These are phyloP conservation scores for Tetrapisispora fleetii DNA, from an alignment of 805 yeast genomes.

Conservation along the genomic window DNA sequence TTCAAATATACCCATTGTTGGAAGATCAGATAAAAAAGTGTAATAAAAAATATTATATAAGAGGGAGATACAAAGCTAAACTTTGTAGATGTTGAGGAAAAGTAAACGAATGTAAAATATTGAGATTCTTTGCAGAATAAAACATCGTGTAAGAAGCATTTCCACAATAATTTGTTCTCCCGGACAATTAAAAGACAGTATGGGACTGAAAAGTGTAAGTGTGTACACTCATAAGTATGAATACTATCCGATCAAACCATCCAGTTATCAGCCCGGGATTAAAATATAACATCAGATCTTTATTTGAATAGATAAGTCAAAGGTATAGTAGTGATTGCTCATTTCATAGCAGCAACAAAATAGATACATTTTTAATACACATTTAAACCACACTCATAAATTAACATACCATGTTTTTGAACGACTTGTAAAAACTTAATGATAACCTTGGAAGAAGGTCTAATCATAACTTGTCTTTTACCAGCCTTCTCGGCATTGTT, in stretches of 20 bases:
- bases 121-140: conserved; percentile 14
- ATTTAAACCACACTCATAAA: neutral
- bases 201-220: conserved; percentile 49
- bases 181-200: conserved; percentile 97
- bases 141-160: conserved; percentile 60
- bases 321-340: neutral
- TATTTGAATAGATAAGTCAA: neutral
- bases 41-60: neutral
- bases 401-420: conserved; percentile 77
- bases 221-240: conserved; percentile 7
- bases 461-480: conserved; percentile 94
- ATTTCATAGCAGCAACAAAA: neutral
- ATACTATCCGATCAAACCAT: conserved; percentile 68
- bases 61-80: neutral
- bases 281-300: neutral
- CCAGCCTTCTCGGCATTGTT: conserved; percentile 99
- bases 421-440: conserved; percentile 91
- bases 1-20: conserved; percentile 2
- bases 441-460: conserved; percentile 97
- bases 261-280: conserved; percentile 95
- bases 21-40: neutral
- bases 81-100: conserved; percentile 46
- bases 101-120: conserved; percentile 47
- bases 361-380: neutral
- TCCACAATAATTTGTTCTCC: conserved; percentile 50